phyloP scores from a whole-genome alignment of 305 asterid genomes.

The Fraxinus paxiana region DNA sequence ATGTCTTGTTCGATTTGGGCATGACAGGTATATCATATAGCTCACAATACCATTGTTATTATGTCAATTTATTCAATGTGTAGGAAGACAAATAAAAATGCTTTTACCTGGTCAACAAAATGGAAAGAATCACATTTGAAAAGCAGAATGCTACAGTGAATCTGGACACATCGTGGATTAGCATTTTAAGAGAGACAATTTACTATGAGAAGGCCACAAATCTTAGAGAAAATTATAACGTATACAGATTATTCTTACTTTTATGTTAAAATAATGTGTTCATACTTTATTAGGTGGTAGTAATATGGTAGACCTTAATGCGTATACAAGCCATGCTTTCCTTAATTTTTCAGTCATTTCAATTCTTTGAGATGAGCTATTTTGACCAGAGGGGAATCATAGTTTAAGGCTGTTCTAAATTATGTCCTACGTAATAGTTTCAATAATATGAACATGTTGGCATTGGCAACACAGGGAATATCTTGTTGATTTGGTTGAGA shows the following conservation, averaged over 20 bases:
- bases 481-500: slow-evolving; percentile 81
- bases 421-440: not conserved
- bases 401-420: not conserved
- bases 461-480: slow-evolving; percentile 63
- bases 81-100: not conserved
- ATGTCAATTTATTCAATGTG: slow-evolving; percentile 4
- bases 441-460: slow-evolving; percentile 24
- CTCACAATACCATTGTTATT: slow-evolving; percentile 16
- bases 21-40: slow-evolving; percentile 58
- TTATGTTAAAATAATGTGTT: not conserved
- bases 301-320: slow-evolving; percentile 7
- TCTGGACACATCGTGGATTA: not conserved
- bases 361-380: slow-evolving; percentile 10
- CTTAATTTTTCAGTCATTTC: slow-evolving; percentile 9
- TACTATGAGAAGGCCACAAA: not conserved
- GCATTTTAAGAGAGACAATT: not conserved
- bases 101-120: slow-evolving; percentile 15
- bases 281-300: not conserved
- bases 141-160: not conserved
- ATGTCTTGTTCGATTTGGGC: slow-evolving; percentile 86
- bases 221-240: not conserved
- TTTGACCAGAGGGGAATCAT: slow-evolving; percentile 7
- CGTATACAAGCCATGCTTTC: not conserved
- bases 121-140: slow-evolving; percentile 6
- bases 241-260: not conserved